A percentile compares a stretch with the other conserved stretches of the same genome.
Conservation (phyloP, 192 early-diverging fungal genomes). For the Coemansia sp. region DNA sequence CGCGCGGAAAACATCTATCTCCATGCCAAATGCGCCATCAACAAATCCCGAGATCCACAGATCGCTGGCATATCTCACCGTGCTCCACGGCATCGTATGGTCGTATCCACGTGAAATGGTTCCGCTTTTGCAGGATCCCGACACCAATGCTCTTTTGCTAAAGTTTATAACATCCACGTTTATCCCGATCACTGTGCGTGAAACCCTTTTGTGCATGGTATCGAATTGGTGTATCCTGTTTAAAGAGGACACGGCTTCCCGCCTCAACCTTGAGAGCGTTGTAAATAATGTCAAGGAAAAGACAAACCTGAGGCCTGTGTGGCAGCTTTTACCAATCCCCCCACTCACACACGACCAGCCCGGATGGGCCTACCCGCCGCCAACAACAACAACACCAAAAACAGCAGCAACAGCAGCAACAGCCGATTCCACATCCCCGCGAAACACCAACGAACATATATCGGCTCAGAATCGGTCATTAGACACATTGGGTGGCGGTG, state of each 20-base stretch:
- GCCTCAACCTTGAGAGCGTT: conserved; percentile 37
- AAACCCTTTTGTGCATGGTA: conserved; percentile 50
- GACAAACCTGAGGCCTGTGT: conserved; percentile 23
- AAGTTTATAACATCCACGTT: conserved; percentile 26
- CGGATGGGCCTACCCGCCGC: conserved; percentile 35
- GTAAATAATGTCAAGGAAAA: conserved; percentile 35
- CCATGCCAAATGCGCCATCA: neutral
- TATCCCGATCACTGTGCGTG: conserved; percentile 39
- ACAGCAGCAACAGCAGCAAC: neutral
- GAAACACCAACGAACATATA: neutral
- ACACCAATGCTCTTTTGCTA: conserved; percentile 18
- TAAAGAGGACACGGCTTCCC: conserved; percentile 21
- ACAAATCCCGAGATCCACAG: conserved; percentile 18
- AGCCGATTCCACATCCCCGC: neutral
- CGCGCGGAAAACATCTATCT: neutral
- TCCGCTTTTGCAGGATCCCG: conserved; percentile 27
- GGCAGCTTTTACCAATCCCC: conserved; percentile 29
- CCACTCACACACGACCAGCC: conserved; percentile 25
- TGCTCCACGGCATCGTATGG: conserved; percentile 46
- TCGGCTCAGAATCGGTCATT: neutral
- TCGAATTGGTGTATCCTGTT: conserved; percentile 51
- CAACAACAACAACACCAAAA: too few relatives aligned
- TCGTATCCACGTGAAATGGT: conserved; percentile 45
- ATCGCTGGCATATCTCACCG: conserved; percentile 39
- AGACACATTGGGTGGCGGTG: neutral